Conservation (phyloP, 2,329 filamentous ascomycete genomes). For the Aspergillaceae sp. region DNA sequence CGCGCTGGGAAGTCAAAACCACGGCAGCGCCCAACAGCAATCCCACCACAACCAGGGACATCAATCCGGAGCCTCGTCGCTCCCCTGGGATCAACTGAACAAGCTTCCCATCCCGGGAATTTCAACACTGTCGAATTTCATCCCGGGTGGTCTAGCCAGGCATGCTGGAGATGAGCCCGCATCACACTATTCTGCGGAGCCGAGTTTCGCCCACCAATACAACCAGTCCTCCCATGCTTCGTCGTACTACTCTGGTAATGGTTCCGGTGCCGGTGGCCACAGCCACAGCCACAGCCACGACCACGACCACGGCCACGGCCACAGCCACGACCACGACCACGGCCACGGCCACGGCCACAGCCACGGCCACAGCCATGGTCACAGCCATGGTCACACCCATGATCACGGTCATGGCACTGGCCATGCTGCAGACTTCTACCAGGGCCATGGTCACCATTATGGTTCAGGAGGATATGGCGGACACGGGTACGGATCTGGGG, state of each 20-base stretch:
- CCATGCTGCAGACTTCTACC: neutral
- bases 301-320: neutral
- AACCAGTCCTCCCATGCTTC: neutral
- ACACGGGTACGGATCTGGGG: neutral
- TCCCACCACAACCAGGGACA: conserved; percentile 9
- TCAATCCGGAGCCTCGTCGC: conserved; percentile 15
- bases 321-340: conserved; percentile 4
- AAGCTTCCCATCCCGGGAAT: conserved; percentile 30
- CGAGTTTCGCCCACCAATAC: neutral
- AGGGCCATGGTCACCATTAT: neutral
- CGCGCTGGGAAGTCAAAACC: conserved; percentile 15
- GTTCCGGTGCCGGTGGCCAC: neutral
- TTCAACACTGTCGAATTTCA: conserved; percentile 26
- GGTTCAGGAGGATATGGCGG: conserved; percentile 1
- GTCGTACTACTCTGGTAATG: neutral
- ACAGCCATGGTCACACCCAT: too few relatives aligned
- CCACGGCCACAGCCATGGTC: neutral
- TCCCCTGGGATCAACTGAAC: conserved; percentile 24
- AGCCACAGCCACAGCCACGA: neutral
- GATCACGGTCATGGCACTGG: neutral
- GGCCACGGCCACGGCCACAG: conserved; percentile 5
- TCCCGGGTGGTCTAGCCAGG: conserved; percentile 14
- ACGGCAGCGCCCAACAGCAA: conserved; percentile 12
- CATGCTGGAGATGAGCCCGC: neutral
- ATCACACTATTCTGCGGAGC: neutral